Conservation (phyloP, 2,329 filamentous ascomycete genomes). For the Colletotrichum viniferum region DNA sequence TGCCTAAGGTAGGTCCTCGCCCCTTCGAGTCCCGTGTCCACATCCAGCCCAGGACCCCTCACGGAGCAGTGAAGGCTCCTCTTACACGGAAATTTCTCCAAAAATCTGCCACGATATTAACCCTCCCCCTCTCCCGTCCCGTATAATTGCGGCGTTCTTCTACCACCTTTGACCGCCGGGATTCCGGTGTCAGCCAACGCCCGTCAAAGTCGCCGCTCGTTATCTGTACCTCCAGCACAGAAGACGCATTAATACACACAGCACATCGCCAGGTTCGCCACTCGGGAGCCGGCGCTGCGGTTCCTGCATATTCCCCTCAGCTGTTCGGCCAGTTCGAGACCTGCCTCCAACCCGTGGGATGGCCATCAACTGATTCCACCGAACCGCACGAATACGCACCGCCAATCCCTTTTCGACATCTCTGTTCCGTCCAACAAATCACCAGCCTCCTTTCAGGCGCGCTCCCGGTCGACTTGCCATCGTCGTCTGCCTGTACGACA, state of each 20-base stretch:
- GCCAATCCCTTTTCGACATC: neutral
- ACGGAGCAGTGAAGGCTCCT: neutral
- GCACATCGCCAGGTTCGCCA: neutral
- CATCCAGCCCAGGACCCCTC: neutral
- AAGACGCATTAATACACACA: neutral
- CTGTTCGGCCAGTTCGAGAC: neutral
- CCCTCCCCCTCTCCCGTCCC: neutral
- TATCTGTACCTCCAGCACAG: neutral
- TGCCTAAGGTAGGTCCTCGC: neutral
- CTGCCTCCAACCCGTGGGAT: neutral
- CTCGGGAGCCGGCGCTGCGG: neutral
- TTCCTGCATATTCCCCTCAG: conserved; percentile 4
- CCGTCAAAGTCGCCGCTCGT: neutral
- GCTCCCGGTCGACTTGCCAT: neutral
- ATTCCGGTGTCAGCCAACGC: neutral
- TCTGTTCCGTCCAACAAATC: neutral
- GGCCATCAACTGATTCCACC: conserved; percentile 3
- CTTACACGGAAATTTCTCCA: conserved; percentile 4
- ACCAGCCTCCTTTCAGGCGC: neutral
- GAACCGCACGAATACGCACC: neutral
- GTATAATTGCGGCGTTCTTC: neutral
- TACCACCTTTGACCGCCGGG: neutral
- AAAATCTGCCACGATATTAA: neutral
- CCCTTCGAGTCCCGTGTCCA: neutral
- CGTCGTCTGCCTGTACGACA: neutral